A percentile compares a stretch with the other conserved stretches of the same genome.
These are phyloP conservation scores for Coemansia sp. DNA, from an alignment of 192 early-diverging fungal genomes.

Conservation along the genomic window DNA sequence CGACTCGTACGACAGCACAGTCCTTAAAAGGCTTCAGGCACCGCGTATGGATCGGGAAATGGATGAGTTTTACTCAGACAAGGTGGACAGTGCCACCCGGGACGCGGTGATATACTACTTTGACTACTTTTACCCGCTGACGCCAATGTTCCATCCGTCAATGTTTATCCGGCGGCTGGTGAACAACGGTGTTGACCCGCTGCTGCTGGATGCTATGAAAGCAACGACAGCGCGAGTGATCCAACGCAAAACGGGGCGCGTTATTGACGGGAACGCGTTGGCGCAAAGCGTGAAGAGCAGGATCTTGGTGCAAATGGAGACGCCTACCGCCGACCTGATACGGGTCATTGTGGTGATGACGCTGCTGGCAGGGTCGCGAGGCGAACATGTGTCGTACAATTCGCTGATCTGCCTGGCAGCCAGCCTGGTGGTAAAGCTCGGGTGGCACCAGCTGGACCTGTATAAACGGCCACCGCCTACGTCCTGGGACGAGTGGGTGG, in stretches of 20 bases:
- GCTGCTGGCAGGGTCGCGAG: constrained; percentile 42
- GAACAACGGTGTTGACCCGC: constrained; percentile 42
- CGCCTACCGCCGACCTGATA: constrained; percentile 34
- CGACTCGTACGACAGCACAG: neutral
- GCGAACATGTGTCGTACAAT: constrained; percentile 53
- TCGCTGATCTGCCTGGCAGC: constrained; percentile 52
- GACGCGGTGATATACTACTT: constrained; percentile 53
- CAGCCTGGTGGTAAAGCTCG: constrained; percentile 45
- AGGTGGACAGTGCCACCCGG: constrained; percentile 31
- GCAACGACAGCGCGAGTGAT: constrained; percentile 44
- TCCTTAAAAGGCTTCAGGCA: constrained; percentile 24
- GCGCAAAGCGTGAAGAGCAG: constrained; percentile 42
- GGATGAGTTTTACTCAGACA: constrained; percentile 37
- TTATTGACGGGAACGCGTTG: constrained; percentile 35
- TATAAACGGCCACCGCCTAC: constrained; percentile 32
- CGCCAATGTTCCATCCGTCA: constrained; percentile 53
- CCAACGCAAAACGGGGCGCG: constrained; percentile 30
- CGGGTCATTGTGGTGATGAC: constrained; percentile 46
- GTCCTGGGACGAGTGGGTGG: constrained; percentile 49
- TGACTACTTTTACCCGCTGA: constrained; percentile 53
- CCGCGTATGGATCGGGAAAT: constrained; percentile 38
- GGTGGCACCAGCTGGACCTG: constrained; percentile 49
- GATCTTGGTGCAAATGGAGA: constrained; percentile 38
- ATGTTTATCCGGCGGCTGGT: constrained; percentile 54
- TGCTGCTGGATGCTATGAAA: constrained; percentile 49